These are phyloP conservation scores for Labyrinthula sp. DNA, from an alignment of 352 stramenopile species.

Conservation along the genomic window DNA sequence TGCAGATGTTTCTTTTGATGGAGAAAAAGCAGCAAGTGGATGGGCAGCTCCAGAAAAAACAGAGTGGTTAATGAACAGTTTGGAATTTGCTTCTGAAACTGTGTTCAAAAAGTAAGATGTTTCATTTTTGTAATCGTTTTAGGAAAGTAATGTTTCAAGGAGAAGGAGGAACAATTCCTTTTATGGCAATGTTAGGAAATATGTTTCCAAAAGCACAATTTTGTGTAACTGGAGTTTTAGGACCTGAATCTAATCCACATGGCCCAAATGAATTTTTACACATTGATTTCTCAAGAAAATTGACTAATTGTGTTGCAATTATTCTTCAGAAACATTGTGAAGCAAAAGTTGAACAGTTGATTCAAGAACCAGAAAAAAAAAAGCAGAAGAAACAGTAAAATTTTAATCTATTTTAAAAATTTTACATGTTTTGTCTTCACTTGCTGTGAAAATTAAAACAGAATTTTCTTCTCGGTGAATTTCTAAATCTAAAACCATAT, in stretches of 20 bases:
- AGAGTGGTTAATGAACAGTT: too few relatives aligned
- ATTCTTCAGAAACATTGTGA: conserved; percentile 9
- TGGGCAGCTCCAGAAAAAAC: conserved; percentile 19
- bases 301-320: conserved; percentile 20
- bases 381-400: too few relatives aligned
- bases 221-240: conserved; percentile 13
- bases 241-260: conserved; percentile 13
- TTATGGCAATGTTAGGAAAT: conserved; percentile 24
- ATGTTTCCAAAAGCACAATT: conserved; percentile 24
- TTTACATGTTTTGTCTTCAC: conserved; percentile 24
- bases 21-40: conserved; percentile 3
- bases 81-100: conserved; percentile 7
- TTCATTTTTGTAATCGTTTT: conserved; percentile 1
- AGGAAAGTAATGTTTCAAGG: not conserved
- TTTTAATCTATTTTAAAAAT: too few relatives aligned
- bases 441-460: conserved; percentile 9
- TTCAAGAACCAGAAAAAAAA: too few relatives aligned
- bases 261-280: conserved; percentile 23
- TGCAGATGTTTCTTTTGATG: conserved; percentile 17
- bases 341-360: conserved; percentile 14
- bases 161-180: conserved; percentile 9
- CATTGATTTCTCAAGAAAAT: conserved; percentile 26
- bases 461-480: conserved; percentile 6
- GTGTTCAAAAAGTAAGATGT: conserved; percentile 21
- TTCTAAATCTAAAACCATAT: conserved; percentile 69